A percentile compares a stretch with the other conserved stretches of the same genome.
Evolutionary conservation across 495 filamentous ascomycete species (phyloP).

Genomic region (Aspergillus leporis): DNA sequence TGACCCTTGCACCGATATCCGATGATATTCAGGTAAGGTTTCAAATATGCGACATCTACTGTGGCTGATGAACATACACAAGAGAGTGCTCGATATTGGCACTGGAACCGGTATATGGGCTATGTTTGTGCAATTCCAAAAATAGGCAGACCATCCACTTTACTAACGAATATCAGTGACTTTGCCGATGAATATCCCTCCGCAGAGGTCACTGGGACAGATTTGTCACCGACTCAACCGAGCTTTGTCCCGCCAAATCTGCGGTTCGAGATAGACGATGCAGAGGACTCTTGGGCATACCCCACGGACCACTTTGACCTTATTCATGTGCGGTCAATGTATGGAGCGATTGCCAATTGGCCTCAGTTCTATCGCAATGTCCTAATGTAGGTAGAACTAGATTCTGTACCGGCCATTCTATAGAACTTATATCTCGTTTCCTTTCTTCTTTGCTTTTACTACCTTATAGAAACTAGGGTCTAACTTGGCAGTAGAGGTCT

Average conservation of each 20-base stretch:
- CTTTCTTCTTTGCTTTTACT: neutral
- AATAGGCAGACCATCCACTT: neutral
- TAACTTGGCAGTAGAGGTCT: constrained; percentile 33
- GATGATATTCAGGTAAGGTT: constrained; percentile 46
- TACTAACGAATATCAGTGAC: constrained; percentile 24
- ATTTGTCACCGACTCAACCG: constrained; percentile 46
- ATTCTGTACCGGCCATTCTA: neutral
- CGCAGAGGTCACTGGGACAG: constrained; percentile 39
- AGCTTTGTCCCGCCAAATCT: constrained; percentile 46
- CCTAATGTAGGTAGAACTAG: constrained; percentile 26
- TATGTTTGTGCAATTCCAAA: constrained; percentile 28
- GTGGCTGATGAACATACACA: constrained; percentile 13
- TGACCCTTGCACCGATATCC: constrained; percentile 23
- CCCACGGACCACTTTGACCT: constrained; percentile 57
- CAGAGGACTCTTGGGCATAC: constrained; percentile 53
- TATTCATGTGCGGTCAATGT: constrained; percentile 60
- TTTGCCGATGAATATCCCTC: constrained; percentile 38
- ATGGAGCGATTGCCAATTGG: constrained; percentile 63
- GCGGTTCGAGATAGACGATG: constrained; percentile 57
- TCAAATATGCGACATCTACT: constrained; percentile 36
- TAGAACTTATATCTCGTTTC: neutral
- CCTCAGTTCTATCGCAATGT: constrained; percentile 39
- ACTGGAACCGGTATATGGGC: constrained; percentile 59
- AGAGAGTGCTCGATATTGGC: constrained; percentile 53
- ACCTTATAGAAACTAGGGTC: neutral